Percentiles rank a stretch among this genome's conserved stretches.
Evolutionary conservation across 192 early-diverging fungal genomes (phyloP).

Genomic region (Entomortierella beljakovae): DNA sequence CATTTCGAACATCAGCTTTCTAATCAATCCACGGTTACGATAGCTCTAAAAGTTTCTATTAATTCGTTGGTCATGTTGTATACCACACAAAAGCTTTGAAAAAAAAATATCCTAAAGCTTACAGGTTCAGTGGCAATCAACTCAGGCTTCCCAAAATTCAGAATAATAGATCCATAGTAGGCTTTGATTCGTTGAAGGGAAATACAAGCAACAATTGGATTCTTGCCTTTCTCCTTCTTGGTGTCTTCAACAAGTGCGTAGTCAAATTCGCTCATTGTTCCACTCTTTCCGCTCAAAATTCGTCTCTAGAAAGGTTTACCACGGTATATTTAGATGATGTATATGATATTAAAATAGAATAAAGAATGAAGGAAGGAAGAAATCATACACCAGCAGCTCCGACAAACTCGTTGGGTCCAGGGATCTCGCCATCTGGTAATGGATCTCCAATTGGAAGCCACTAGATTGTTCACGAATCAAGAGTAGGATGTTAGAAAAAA

Average conservation of each 20-base stretch:
- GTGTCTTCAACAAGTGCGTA: constrained; percentile 46
- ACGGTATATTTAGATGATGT: too few relatives aligned
- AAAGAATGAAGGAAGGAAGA: background rate
- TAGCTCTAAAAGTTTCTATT: constrained; percentile 16
- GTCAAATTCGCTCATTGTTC: constrained; percentile 28
- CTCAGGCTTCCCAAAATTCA: constrained; percentile 24
- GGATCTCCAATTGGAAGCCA: constrained; percentile 32
- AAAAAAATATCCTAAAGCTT: constrained; percentile 10
- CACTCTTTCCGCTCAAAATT: constrained; percentile 21
- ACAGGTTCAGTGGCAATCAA: constrained; percentile 41
- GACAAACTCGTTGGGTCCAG: constrained; percentile 14
- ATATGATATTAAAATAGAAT: too few relatives aligned
- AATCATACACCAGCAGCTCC: constrained; percentile 16
- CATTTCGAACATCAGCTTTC: constrained; percentile 34
- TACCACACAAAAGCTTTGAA: background rate
- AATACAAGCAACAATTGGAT: constrained; percentile 43
- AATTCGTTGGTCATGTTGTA: background rate
- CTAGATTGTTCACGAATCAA: too few relatives aligned
- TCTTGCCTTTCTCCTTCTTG: background rate
- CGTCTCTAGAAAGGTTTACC: constrained; percentile 13
- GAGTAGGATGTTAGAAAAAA: too few relatives aligned
- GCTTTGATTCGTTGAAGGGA: constrained; percentile 1
- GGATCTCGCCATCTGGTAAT: constrained; percentile 4
- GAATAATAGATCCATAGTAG: constrained; percentile 32
- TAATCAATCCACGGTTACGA: constrained; percentile 26